phyloP scores from a whole-genome alignment of 78 protist genomes.

The slime mould (Dictyostelium discoideum) region DNA sequence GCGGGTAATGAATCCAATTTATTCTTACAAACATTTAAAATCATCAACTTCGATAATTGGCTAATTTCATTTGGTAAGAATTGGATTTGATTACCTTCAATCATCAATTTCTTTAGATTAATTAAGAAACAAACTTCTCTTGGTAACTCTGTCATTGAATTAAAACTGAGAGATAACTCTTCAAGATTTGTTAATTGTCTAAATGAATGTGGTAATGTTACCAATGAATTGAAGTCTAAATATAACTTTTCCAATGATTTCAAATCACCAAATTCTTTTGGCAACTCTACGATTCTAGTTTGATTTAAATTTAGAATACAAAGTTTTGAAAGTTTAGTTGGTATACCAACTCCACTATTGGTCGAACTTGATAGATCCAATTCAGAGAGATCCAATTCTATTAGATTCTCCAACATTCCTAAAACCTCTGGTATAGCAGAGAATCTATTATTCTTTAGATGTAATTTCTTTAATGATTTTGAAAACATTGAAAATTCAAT shows the following conservation, averaged over 20 bases:
- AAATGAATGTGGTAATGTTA: slow-evolving; percentile 34
- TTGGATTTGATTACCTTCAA: slow-evolving; percentile 54
- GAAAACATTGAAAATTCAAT: not conserved
- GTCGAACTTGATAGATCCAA: slow-evolving; percentile 30
- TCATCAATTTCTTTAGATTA: not conserved
- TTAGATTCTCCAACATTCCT: not conserved
- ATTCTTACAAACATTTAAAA: slow-evolving; percentile 32
- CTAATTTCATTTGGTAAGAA: slow-evolving; percentile 52
- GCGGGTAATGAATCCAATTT: slow-evolving; percentile 58
- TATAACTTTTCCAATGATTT: not conserved
- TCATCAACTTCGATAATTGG: not conserved
- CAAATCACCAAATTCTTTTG: slow-evolving; percentile 71
- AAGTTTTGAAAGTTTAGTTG: not conserved
- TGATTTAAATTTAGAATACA: slow-evolving; percentile 28
- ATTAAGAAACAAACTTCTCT: slow-evolving; percentile 32
- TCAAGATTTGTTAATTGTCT: not conserved
- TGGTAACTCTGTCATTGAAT: slow-evolving; percentile 29
- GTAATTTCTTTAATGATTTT: not conserved
- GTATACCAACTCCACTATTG: not conserved
- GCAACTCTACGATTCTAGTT: slow-evolving; percentile 3
- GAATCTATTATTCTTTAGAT: slow-evolving; percentile 39
- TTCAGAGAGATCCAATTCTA: slow-evolving; percentile 40
- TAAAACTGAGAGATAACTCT: slow-evolving; percentile 4
- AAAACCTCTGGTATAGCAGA: slow-evolving; percentile 48
- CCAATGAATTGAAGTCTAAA: slow-evolving; percentile 16